Base-by-base conservation (phyloP, 192 early-diverging fungal genomes). In the Mortierella antarctica region DNA sequence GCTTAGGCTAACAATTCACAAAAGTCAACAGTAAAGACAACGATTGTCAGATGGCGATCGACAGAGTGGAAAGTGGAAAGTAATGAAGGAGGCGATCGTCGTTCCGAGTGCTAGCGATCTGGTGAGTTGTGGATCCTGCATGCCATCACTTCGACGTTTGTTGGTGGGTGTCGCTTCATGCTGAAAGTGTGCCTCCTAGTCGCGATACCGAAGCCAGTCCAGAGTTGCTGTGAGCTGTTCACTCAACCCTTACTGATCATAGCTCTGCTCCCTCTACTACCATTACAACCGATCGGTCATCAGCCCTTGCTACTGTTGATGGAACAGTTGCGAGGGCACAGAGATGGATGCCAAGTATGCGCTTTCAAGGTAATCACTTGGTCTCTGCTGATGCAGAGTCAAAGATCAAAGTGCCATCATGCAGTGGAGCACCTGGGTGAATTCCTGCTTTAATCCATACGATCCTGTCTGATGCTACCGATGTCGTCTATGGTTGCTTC, bases 1-100 rank as follows among this genome's bases (percentile, higher is more conserved):
- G 94, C 92, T 97, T 97, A 86, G 98, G 94, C 98, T 97, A 88
- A 39, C 52, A 40, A 51, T 14, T 2, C 42, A 44, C 14, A 50
- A 41, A 41, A 42, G 11, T 45, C 15, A 18, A 63, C 4, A 12
- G 55, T 18, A 20, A 45, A 59, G 20, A 31, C 4, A 18, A 9
- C 15, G 7, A 41, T n/a, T 21, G 18, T 61, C 39, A 53, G 40
- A 53, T 12, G 12, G 8, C 42, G 11, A 45, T 11, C 7, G 17
- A 6, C 7, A 12, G 10, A 46, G 20, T 39, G 11, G 11, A 48
- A 48, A 41, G n/a, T 17, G 1, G 42, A 2, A 41, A 60, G 21
- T 11, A 57, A 57, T 20, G 20, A 57, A 2, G 21, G n/a, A 52
- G 50, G 12, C 50, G n/a, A 9, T 56, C 23, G 54, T 56, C 54